A percentile compares a stretch with the other conserved stretches of the same genome.
Conservation (phyloP, 2,329 filamentous ascomycete species). For the Emmonsia crescens region DNA sequence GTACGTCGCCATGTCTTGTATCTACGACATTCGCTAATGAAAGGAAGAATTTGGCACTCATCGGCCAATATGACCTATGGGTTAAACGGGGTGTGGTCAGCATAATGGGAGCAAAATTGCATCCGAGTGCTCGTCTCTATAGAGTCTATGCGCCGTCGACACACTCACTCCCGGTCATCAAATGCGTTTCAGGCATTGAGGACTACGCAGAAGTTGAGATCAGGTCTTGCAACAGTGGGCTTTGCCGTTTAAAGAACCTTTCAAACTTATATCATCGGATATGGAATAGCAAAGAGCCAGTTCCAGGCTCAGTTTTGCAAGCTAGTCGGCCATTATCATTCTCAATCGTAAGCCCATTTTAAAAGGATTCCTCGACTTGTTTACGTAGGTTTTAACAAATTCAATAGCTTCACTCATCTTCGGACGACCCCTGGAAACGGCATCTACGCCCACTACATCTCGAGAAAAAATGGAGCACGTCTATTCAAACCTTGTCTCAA, state of each 20-base stretch:
- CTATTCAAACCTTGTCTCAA: conserved; percentile 34
- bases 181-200: conserved; percentile 31
- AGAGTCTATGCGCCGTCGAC: conserved; percentile 46
- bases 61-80: conserved; percentile 49
- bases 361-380: neutral
- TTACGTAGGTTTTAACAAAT: conserved; percentile 7
- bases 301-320: conserved; percentile 24
- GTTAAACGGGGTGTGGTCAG: conserved; percentile 46
- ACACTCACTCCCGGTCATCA: conserved; percentile 46
- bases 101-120: conserved; percentile 48
- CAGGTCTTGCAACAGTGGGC: conserved; percentile 34
- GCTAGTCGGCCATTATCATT: conserved; percentile 25
- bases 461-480: conserved; percentile 34
- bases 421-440: conserved; percentile 32
- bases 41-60: conserved; percentile 30
- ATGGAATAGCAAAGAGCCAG: conserved; percentile 35
- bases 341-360: conserved; percentile 26
- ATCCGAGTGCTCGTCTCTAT: conserved; percentile 33
- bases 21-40: conserved; percentile 1
- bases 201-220: conserved; percentile 40
- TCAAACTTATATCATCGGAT: conserved; percentile 45
- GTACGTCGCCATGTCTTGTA: conserved; percentile 15
- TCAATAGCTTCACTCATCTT: conserved; percentile 31
- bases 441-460: conserved; percentile 34
- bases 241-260: conserved; percentile 35